Conservation (phyloP, 1,139 yeast species). For the Saccharomyces hybrid region DNA sequence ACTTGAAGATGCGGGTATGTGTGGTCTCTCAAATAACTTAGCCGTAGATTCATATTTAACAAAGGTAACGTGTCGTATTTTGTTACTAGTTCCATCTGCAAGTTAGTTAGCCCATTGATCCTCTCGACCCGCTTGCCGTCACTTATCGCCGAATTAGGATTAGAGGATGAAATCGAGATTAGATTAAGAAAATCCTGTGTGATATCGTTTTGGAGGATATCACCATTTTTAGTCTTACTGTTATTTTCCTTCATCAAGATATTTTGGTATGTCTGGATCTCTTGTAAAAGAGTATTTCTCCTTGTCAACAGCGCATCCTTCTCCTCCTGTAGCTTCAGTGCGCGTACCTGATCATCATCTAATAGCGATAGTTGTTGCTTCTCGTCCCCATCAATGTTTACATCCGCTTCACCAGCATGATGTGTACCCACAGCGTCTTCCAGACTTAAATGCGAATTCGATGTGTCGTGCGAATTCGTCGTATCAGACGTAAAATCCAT, state of each 20-base stretch:
- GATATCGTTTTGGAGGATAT: slow-evolving; percentile 4
- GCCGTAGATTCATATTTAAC: slow-evolving; percentile 20
- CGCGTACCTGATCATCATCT: slow-evolving; percentile 11
- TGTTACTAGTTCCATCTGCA: slow-evolving; percentile 8
- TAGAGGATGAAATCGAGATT: slow-evolving; percentile 1
- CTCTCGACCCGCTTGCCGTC: neutral
- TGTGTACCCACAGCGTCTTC: neutral
- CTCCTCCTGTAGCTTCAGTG: slow-evolving; percentile 14
- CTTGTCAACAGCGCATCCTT: slow-evolving; percentile 13
- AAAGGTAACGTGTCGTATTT: slow-evolving; percentile 25
- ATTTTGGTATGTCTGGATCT: slow-evolving; percentile 8
- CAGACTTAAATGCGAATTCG: slow-evolving; percentile 1
- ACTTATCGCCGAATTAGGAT: neutral
- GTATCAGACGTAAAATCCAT: slow-evolving; percentile 16
- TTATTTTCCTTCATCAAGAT: slow-evolving; percentile 5
- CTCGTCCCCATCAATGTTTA: slow-evolving; percentile 2
- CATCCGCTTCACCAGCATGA: neutral
- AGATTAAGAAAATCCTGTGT: slow-evolving; percentile 6
- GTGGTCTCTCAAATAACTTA: slow-evolving; percentile 12
- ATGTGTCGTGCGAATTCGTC: neutral
- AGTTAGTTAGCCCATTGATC: slow-evolving; percentile 1
- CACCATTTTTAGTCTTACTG: slow-evolving; percentile 7
- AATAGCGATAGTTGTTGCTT: slow-evolving; percentile 4
- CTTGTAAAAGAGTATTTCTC: slow-evolving; percentile 14
- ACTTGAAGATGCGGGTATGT: slow-evolving; percentile 10